Evolutionary conservation across 1,284 basidiomycete genomes (phyloP).

Genomic region (Marasmius fiardii): DNA sequence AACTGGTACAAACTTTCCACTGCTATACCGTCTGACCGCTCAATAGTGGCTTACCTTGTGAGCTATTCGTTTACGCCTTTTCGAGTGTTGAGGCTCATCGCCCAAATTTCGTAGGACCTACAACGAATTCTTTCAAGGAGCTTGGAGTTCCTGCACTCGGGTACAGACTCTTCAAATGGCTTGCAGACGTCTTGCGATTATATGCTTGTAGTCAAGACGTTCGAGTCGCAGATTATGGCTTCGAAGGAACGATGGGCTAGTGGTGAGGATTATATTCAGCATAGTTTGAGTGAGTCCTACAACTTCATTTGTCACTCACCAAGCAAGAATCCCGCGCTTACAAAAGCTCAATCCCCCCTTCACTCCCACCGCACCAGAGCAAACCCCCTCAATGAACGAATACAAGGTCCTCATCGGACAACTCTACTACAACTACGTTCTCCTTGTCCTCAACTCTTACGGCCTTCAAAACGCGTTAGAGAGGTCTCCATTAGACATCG

Average conservation of each 20-base stretch:
- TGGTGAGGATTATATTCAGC: constrained; percentile 17
- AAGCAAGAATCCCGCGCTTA: too few species aligned
- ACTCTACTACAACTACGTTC: constrained; percentile 84
- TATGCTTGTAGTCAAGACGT: constrained; percentile 76
- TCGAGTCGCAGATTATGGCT: constrained; percentile 74
- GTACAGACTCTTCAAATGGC: constrained; percentile 78
- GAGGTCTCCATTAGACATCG: constrained; percentile 67
- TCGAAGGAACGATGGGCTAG: constrained; percentile 67
- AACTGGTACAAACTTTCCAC: constrained; percentile 68
- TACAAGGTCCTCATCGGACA: constrained; percentile 56
- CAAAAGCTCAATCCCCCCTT: too few species aligned
- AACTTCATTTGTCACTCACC: too few species aligned
- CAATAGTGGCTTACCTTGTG: constrained; percentile 70
- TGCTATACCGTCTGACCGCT: constrained; percentile 60
- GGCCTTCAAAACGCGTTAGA: constrained; percentile 93
- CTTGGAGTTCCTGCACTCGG: constrained; percentile 88
- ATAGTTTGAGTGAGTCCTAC: constrained; percentile 16
- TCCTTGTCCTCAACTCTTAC: constrained; percentile 90
- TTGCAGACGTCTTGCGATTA: constrained; percentile 89
- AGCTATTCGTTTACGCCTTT: too few species aligned
- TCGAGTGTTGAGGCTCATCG: constrained; percentile 4
- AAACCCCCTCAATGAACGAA: constrained; percentile 27
- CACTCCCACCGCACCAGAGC: constrained; percentile 26
- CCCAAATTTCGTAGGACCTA: constrained; percentile 53
- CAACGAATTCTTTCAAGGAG: constrained; percentile 87